Conservation (phyloP, 1,284 basidiomycete species). For the Irpex sp. region DNA sequence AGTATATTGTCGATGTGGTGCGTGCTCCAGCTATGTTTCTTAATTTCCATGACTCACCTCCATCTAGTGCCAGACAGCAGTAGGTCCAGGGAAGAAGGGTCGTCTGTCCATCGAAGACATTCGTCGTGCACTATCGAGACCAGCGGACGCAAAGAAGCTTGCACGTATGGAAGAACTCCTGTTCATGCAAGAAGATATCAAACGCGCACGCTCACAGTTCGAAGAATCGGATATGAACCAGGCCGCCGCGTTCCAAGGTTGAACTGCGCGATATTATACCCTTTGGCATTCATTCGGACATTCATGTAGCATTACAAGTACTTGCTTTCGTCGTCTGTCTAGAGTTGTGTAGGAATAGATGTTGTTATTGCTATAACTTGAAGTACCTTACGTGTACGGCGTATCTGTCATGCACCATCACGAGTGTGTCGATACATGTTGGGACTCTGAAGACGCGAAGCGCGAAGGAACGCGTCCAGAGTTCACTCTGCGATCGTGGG, state of each 20-base stretch:
- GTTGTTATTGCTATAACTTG: no score
- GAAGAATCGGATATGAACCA: slow-evolving; percentile 62
- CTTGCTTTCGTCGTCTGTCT: background rate
- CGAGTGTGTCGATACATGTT: background rate
- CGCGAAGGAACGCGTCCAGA: background rate
- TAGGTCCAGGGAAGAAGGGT: slow-evolving; percentile 63
- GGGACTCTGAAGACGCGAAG: background rate
- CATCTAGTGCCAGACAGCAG: slow-evolving; percentile 68
- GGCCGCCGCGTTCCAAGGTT: slow-evolving; percentile 27
- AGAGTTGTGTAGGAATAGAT: background rate
- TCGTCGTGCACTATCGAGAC: slow-evolving; percentile 67
- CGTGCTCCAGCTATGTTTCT: slow-evolving; percentile 27
- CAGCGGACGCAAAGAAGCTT: slow-evolving; percentile 82
- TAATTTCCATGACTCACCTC: slow-evolving; percentile 1
- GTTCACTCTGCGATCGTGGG: background rate
- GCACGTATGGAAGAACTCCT: slow-evolving; percentile 86
- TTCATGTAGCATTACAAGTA: background rate
- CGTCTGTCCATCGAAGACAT: slow-evolving; percentile 80
- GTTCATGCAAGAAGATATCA: slow-evolving; percentile 91
- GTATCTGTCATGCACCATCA: no score
- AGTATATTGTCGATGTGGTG: slow-evolving; percentile 88
- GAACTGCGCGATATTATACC: background rate
- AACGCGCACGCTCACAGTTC: slow-evolving; percentile 80
- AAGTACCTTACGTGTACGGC: no score
- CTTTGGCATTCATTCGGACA: background rate